Evolutionary conservation across 352 stramenopile species (phyloP).

Genomic region (Phytophthora quininea): DNA sequence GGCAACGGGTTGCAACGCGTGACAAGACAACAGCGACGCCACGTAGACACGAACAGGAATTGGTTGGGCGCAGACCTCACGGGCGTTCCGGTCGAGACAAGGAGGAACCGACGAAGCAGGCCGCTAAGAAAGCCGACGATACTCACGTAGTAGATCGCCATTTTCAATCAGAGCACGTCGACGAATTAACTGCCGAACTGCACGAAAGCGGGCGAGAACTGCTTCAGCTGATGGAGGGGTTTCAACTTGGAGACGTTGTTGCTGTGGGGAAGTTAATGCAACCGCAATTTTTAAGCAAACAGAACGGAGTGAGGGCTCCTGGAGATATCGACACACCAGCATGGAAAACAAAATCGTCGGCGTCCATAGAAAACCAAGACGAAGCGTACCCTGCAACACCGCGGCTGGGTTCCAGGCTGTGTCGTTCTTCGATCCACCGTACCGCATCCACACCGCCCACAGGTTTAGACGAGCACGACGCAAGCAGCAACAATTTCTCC

Average conservation of each 20-base stretch:
- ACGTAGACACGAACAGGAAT: conserved; percentile 12
- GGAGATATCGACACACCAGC: neutral
- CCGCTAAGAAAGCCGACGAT: neutral
- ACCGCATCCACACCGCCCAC: neutral
- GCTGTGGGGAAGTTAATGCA: neutral
- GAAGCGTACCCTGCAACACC: neutral
- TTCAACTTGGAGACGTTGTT: conserved; percentile 7
- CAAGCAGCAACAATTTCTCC: conserved; percentile 7
- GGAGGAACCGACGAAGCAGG: conserved; percentile 7
- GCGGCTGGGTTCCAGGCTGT: conserved; percentile 9
- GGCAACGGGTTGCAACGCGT: conserved; percentile 8
- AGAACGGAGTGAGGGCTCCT: conserved; percentile 13
- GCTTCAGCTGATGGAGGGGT: conserved; percentile 22
- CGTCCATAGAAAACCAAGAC: conserved; percentile 18
- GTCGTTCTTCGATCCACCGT: conserved; percentile 23
- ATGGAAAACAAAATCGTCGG: neutral
- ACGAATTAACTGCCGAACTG: conserved; percentile 2
- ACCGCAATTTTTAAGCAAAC: conserved; percentile 6
- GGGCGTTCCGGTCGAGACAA: neutral
- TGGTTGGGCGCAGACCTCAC: neutral
- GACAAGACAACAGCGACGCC: conserved; percentile 17
- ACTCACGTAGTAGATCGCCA: neutral
- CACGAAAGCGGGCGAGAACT: conserved; percentile 9
- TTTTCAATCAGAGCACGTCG: conserved; percentile 16
- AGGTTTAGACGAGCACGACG: conserved; percentile 3